These are phyloP conservation scores for Fusarium subtropicale DNA, from an alignment of 2,329 filamentous ascomycete species.

Conservation along the genomic window DNA sequence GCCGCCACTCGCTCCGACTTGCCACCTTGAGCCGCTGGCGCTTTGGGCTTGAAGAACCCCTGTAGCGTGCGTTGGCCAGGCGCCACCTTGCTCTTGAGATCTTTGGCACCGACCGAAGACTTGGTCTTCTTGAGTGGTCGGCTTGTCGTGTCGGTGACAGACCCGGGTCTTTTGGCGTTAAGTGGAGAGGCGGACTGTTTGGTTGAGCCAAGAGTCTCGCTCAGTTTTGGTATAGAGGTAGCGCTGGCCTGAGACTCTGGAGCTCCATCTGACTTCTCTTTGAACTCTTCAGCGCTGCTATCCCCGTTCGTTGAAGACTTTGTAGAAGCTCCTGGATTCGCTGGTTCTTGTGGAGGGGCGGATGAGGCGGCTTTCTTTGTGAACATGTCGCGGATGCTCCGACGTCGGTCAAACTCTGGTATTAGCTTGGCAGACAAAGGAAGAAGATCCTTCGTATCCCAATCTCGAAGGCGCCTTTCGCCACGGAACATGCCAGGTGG, in stretches of 20 bases:
- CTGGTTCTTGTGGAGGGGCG: conserved; percentile 10
- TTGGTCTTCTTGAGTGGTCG: conserved; percentile 47
- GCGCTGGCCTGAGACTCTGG: not conserved
- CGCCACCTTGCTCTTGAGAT: conserved; percentile 50
- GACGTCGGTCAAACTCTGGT: conserved; percentile 86
- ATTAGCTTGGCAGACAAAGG: conserved; percentile 84
- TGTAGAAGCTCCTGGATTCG: conserved; percentile 1
- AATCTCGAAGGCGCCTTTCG: conserved; percentile 74
- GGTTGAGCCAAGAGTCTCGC: not conserved
- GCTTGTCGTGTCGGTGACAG: conserved; percentile 10
- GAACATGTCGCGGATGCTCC: conserved; percentile 95
- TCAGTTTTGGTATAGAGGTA: not conserved
- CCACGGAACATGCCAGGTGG: conserved; percentile 75
- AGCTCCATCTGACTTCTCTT: not conserved
- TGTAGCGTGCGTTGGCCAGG: conserved; percentile 70
- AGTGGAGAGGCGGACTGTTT: conserved; percentile 5
- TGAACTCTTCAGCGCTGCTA: not conserved
- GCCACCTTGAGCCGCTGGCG: conserved; percentile 20
- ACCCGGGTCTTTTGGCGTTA: conserved; percentile 34
- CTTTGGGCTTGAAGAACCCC: conserved; percentile 78
- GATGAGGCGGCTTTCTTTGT: conserved; percentile 51
- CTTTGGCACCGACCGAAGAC: conserved; percentile 35
- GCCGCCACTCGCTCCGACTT: conserved; percentile 9
- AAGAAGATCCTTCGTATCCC: conserved; percentile 73
- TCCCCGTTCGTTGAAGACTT: not conserved